Base-by-base conservation (phyloP, 495 filamentous ascomycete species). In the Darksidea phi region DNA sequence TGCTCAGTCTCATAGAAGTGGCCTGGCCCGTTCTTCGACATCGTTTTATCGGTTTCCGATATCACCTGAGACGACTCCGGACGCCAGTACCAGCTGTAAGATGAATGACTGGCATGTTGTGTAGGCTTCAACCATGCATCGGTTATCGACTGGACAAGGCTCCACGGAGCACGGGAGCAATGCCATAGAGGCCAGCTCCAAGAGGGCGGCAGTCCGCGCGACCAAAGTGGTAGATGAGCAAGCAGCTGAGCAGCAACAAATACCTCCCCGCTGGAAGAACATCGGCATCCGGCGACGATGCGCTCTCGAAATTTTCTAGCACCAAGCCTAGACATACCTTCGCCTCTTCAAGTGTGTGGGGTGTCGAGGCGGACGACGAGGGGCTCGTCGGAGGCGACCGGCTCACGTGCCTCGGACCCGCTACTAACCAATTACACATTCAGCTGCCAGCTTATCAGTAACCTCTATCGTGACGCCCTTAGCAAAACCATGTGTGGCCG, bases 341-440 rank as follows among this genome's bases (percentile, higher is more conserved):
- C 41, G 41, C 41, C 48, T 51, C 46, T 48, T 34, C 48, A 34
- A 36, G 48, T 51, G 48, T 51, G 48, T 34, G 48, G 48, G 48
- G 28, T 51, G 26, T 8, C 26, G 21, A 1, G 7, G 23, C 7
- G 20, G 21, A 43, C 5, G 26, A 8, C 13, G 21, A 17, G 4
- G 6, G 13, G 4, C 17, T 48, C 55, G 37, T 66, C 62, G 62
- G 62, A 61, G 62, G 5, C 42, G 26, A 36, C 62, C 62, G 62
- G 43, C 17, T 54, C 62, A 66, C 62, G 50, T 60, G 55, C 23
- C 23, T 24, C 2, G 8, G 0, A 7, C 23, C 15, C 17, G 2
- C 1, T 23, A 15, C 2, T 21, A 36, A 23, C 62, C 62, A 66
- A 66, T 66, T 32, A 59, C 18, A 28, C 7, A 6, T 0, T 6